Base-by-base conservation (phyloP, 148 eudicot genomes). In the Heliamphora exappendiculata region DNA sequence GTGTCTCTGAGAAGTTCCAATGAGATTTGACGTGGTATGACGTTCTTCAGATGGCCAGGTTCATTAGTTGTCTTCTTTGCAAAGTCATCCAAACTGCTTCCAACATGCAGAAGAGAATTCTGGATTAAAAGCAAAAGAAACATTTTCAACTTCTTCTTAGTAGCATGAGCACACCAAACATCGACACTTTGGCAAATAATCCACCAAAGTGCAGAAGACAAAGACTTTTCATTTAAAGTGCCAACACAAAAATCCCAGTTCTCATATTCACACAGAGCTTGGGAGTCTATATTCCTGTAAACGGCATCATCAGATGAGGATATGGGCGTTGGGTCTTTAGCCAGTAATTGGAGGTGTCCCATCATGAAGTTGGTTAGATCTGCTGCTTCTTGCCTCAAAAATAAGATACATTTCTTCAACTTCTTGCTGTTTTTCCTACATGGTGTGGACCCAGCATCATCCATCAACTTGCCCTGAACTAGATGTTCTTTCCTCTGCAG, bases 151-250 rank as follows among this genome's bases (percentile, higher is more conserved):
- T 87, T 80, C 86, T 88, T 82, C 74, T 88, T 88, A 78, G 86
- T 36, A 74, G 97, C 91, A 86, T 91, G 87, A 73, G 59, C 44
- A 77, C 90, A 87, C 99, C 97, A 95, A 66, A 86, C 79, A 85
- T 89, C 99, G 72, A 86, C 76, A 81, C 84, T 89, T 70, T 81
- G 86, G 82, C 99, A 93, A 53, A 91, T 57, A 76, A 87, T 86
- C 87, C 87, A 89, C 99, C 96, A 95, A 72, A 90, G 44, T 70
- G 96, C 90, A 78, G 80, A 70, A 72, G 89, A 83, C 79, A 93
- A 70, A 58, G 91, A 86, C 74, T 84, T 91, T 55, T 84, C 83
- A 82, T 88, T 79, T 41, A 95, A 57, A 63, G 88, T 59, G 70
- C 94, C 90, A 64, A 88, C 74, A 55, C 83, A 75, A 75, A 93